Conservation (phyloP, 495 filamentous ascomycete genomes). For the Tuber calosporum region DNA sequence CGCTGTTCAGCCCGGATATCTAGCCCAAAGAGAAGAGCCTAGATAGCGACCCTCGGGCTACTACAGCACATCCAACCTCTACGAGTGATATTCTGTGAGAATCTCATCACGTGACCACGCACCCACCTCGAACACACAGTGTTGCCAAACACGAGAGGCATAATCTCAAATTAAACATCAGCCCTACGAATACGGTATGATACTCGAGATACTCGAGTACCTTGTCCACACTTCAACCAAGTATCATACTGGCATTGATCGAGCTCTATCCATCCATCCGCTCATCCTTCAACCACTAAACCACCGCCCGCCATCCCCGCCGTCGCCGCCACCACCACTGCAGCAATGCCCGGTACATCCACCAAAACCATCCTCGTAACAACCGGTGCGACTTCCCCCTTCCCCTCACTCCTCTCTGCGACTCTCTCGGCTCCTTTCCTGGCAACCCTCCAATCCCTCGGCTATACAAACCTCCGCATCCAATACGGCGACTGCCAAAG, state of each 20-base stretch:
- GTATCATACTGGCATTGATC: neutral
- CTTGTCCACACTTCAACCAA: neutral
- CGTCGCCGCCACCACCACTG: neutral
- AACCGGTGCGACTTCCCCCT: constrained; percentile 82
- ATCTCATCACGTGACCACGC: neutral
- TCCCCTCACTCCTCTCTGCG: constrained; percentile 61
- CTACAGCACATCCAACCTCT: no score
- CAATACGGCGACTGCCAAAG: constrained; percentile 60
- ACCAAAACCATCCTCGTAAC: constrained; percentile 59
- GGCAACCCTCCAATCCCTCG: constrained; percentile 47
- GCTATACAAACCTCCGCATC: constrained; percentile 61
- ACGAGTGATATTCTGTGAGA: neutral
- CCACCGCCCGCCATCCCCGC: neutral
- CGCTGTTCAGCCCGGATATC: no score
- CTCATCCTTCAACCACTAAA: neutral
- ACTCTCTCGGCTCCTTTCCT: constrained; percentile 58
- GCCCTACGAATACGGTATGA: neutral
- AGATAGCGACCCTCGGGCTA: no score
- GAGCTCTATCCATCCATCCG: neutral
- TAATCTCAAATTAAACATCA: neutral
- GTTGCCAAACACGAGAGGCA: neutral
- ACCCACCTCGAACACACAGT: neutral
- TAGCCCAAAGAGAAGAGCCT: no score
- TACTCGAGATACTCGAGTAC: neutral
- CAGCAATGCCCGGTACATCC: neutral